Base-by-base conservation (phyloP, 306 rosid species). In the Trifolium repens region DNA sequence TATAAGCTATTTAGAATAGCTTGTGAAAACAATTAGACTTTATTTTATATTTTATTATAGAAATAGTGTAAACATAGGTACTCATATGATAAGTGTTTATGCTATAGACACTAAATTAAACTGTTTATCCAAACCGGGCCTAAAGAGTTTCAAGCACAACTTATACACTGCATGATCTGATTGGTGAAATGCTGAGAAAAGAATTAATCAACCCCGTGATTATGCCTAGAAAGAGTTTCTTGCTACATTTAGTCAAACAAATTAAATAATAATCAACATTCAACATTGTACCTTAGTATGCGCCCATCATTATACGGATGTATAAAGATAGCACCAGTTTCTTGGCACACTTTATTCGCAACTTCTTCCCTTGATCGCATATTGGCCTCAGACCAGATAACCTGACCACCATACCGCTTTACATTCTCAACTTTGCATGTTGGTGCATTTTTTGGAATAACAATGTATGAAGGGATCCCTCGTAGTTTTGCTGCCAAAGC, bases 401-500 rank as follows among this genome's bases (percentile, higher is more conserved):
- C 77, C 84, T 78, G 92, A 74, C 98, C 96, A 49, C 94, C 91
- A 70, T 94, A 94, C 57, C 94, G 88, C 46, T 79, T 77, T 32
- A 94, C 94, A 82, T 91, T 94, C 88, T 88, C 97, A 82, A 94
- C 83, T 78, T 91, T 94, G 81, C 98, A 91, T 71, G 83, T 73
- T 26, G 97, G 93, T 52, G 98, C 96, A 78, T 72, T 86, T 88
- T 84, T 85, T 4, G 98, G 97, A 73, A 91, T 75, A 75, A 94
- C 90, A 70, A 90, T 86, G 66, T 94, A 89, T 16, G 98, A 91
- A 82, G 97, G 90, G 68, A 91, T 82, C 52, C 94, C 97, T 40
- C 94, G 69, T n/a, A 87, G 84, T 71, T 94, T 91, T 16, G 97
- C 98, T n/a, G 97, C 97, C 90, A 91, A 83, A 85, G 98, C 84